These are phyloP conservation scores for Verticillium dahliae DNA, from an alignment of 2,329 filamentous ascomycete species.

Conservation along the genomic window DNA sequence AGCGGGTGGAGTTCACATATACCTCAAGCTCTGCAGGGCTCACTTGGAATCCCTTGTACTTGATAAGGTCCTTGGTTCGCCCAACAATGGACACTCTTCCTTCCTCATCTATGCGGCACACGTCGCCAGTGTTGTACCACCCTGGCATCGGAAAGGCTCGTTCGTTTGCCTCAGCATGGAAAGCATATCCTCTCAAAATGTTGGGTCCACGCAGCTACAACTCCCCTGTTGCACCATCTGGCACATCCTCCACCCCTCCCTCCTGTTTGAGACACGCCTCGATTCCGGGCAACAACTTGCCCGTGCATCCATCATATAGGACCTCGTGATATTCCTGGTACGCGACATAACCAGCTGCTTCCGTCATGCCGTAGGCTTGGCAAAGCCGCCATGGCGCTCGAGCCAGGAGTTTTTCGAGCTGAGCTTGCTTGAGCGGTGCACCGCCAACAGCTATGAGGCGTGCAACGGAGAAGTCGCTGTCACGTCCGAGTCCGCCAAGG, in stretches of 20 bases:
- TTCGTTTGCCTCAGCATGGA: constrained; percentile 28
- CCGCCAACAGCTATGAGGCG: constrained; percentile 29
- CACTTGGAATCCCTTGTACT: constrained; percentile 35
- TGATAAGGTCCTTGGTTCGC: constrained; percentile 32
- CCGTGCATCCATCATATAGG: constrained; percentile 24
- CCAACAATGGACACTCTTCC: constrained; percentile 27
- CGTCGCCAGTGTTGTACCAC: constrained; percentile 40
- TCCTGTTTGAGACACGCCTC: constrained; percentile 32
- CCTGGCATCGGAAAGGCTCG: constrained; percentile 27
- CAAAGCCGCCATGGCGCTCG: constrained; percentile 26
- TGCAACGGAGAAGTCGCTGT: constrained; percentile 26
- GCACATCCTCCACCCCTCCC: constrained; percentile 25
- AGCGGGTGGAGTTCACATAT: constrained; percentile 27
- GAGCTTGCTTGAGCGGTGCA: constrained; percentile 23
- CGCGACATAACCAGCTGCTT: constrained; percentile 34
- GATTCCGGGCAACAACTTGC: constrained; percentile 28
- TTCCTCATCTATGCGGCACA: constrained; percentile 26
- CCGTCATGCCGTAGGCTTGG: constrained; percentile 39
- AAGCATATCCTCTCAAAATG: constrained; percentile 33
- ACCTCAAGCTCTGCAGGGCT: constrained; percentile 28
- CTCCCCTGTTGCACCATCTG: constrained; percentile 30
- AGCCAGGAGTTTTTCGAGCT: constrained; percentile 21
- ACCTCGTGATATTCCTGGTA: constrained; percentile 27
- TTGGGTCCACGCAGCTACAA: constrained; percentile 36
- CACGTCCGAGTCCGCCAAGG: constrained; percentile 27